Base-by-base conservation (phyloP, 192 early-diverging fungal species). In the Umbelopsis isabellina region DNA sequence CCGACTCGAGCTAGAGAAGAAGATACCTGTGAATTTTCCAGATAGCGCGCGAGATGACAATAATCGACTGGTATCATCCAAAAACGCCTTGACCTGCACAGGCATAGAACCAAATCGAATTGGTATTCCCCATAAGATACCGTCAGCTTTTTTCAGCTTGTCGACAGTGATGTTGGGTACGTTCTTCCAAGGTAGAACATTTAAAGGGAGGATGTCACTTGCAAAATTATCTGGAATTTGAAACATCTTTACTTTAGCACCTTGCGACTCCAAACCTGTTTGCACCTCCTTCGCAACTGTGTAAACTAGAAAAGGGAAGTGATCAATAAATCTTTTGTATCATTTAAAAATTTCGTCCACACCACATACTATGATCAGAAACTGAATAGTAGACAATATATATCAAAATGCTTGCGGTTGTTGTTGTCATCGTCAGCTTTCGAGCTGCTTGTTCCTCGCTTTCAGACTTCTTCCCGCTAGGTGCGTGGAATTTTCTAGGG, bases 21-120 rank as follows among this genome's bases (percentile, higher is more conserved):
- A 95, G 61, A 84, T 76, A 49, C 91, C 92, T 7, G 80, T 90
- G 49, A 85, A 83, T 82, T 93, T 95, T 48, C 88, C 91, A 16
- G 79, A 77, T 52, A 93, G 77, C 8, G 88, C 86, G 49, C 83
- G 82, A 1, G 53, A 67, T 13, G 46, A 37, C 85, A 85, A 90
- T 10, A 77, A 53, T 49, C 33, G 15, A 33, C 77, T 69, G 21
- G 77, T 74, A 11, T 49, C 11, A 18, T 78, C 77, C 21, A 78
- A 47, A 15, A 78, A 78, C 18, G 89, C 64, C 82, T 91, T 92
- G 71, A 93, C 74, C 75, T 95, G 93, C 46, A 91, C 92, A n/a
- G 94, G 86, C 46, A 78, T 66, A 0, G 72, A 79, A 47, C 93
- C 92, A 70, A 85, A 95, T 13, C 91, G 85, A 18, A 89, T 89